These are phyloP conservation scores for Pleurostoma richardsiae DNA, from an alignment of 2,329 filamentous ascomycete genomes.

Conservation along the genomic window DNA sequence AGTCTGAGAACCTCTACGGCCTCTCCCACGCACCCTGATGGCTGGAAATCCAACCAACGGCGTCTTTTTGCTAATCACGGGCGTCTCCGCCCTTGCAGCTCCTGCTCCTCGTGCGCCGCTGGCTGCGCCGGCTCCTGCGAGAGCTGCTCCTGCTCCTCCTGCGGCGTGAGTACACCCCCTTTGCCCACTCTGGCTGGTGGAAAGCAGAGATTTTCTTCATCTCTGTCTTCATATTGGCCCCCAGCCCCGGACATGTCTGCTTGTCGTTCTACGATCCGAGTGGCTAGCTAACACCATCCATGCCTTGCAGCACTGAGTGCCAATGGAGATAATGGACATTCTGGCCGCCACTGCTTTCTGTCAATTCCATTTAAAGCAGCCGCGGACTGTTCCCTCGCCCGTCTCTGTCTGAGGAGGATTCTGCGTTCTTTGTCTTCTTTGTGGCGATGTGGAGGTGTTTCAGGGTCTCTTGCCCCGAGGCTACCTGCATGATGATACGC, in stretches of 20 bases:
- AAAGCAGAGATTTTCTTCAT: too few species aligned
- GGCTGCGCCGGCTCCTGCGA: constrained; percentile 4
- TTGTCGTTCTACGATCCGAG: background rate
- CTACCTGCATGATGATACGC: too few species aligned
- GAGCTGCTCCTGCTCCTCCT: constrained; percentile 6
- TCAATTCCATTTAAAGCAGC: background rate
- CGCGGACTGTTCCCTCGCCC: too few species aligned
- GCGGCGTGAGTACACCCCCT: constrained; percentile 4
- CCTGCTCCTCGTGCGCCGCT: constrained; percentile 7
- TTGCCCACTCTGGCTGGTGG: background rate
- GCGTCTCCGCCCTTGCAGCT: constrained; percentile 4
- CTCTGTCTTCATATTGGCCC: background rate
- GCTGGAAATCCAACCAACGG: background rate
- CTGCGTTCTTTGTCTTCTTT: too few species aligned
- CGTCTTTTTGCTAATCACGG: constrained; percentile 1
- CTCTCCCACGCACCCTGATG: background rate
- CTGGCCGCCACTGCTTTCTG: background rate
- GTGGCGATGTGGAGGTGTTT: too few species aligned
- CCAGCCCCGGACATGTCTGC: too few species aligned
- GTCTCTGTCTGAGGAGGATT: too few species aligned
- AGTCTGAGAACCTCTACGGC: background rate
- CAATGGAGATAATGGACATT: background rate
- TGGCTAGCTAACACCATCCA: background rate
- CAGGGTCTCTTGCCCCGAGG: too few species aligned
- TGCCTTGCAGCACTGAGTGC: constrained; percentile 1